Evolutionary conservation across 1,284 basidiomycete species (phyloP).

Genomic region (Neonothopanus nambi): DNA sequence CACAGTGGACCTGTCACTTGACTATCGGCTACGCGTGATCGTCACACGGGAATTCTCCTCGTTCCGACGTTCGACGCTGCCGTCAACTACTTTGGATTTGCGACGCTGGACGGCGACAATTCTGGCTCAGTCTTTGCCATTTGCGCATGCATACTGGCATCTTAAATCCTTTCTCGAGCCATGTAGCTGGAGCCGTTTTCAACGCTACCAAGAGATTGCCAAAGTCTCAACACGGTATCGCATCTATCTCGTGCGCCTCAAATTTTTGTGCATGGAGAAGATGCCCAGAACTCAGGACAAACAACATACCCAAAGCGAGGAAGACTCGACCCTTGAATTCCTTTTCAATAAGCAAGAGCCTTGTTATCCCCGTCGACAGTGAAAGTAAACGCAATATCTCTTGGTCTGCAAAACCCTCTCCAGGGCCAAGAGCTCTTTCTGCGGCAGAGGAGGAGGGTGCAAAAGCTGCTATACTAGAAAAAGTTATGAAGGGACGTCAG

Average conservation of each 20-base stretch:
- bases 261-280: too few species aligned
- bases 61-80: too few species aligned
- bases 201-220: constrained; percentile 14
- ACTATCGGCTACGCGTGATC: too few species aligned
- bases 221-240: background rate
- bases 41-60: too few species aligned
- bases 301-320: too few species aligned
- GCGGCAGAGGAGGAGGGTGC: constrained; percentile 68
- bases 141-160: constrained; percentile 53
- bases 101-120: constrained; percentile 20
- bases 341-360: too few species aligned
- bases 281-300: too few species aligned
- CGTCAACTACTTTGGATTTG: background rate
- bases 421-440: constrained; percentile 33
- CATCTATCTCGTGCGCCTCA: background rate
- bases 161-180: constrained; percentile 34
- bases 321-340: too few species aligned
- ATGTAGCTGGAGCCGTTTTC: constrained; percentile 42
- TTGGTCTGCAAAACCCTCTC: constrained; percentile 19
- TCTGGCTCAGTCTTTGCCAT: constrained; percentile 22
- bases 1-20: too few species aligned
- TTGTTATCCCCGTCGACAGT: too few species aligned
- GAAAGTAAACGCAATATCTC: too few species aligned
- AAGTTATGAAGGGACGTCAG: constrained; percentile 78
- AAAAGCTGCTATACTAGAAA: constrained; percentile 72